These are phyloP conservation scores for Ceratocystis destructans DNA, from an alignment of 2,329 filamentous ascomycete species.

Conservation along the genomic window DNA sequence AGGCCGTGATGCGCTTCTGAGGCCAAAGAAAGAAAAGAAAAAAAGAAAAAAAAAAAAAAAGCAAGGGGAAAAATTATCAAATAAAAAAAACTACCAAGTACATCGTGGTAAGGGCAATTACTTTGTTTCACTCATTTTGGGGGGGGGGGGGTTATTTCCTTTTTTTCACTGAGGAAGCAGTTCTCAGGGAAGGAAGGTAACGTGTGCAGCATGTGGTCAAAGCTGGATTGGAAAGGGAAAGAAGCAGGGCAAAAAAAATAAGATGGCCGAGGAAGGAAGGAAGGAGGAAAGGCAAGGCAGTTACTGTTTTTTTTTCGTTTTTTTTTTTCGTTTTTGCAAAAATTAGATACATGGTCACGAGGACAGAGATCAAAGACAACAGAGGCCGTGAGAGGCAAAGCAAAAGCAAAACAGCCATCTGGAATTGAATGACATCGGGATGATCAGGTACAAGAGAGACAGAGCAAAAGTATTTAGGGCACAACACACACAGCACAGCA, in stretches of 20 bases:
- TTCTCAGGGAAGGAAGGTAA: background rate
- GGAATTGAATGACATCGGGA: conserved; percentile 5
- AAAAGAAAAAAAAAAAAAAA: background rate
- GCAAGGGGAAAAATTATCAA: background rate
- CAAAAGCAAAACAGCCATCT: background rate
- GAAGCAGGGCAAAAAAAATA: background rate
- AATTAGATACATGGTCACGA: background rate
- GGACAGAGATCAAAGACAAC: background rate
- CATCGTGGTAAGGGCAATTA: background rate
- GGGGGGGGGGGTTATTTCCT: background rate
- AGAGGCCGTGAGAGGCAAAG: background rate
- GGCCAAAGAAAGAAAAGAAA: background rate
- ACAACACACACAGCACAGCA: background rate
- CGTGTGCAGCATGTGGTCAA: background rate
- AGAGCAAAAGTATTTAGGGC: background rate
- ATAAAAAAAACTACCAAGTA: background rate
- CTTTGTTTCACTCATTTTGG: background rate
- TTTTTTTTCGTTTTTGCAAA: background rate
- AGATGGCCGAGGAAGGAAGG: conserved; percentile 4
- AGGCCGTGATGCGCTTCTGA: background rate
- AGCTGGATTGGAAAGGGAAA: conserved; percentile 4
- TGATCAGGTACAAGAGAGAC: background rate
- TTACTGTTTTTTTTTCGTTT: background rate
- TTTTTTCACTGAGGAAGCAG: conserved; percentile 3
- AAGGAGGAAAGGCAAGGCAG: background rate